These are phyloP conservation scores for Rhododendron kiyosumense DNA, from an alignment of 148 eudicot genomes.

Conservation along the genomic window DNA sequence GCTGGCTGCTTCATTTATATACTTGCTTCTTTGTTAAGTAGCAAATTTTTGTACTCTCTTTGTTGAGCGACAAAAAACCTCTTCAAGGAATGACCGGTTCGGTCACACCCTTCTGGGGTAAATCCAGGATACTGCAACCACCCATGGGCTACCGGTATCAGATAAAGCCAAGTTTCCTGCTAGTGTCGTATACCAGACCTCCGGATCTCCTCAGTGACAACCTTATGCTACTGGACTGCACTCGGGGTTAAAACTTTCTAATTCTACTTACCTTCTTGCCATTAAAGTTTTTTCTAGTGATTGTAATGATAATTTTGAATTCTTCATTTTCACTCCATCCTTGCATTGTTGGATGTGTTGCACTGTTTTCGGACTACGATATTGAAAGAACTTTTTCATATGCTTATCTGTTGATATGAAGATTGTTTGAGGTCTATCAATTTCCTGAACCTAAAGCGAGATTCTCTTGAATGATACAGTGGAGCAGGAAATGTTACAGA, in stretches of 20 bases:
- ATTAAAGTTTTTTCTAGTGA: neutral
- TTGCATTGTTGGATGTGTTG: neutral
- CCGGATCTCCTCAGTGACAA: neutral
- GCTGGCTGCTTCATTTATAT: neutral
- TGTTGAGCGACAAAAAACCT: neutral
- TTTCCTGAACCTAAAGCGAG: neutral
- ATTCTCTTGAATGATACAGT: slow-evolving; percentile 29
- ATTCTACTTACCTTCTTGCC: neutral
- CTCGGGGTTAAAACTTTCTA: neutral
- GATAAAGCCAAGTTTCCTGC: neutral
- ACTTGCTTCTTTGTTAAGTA: neutral
- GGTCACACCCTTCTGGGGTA: neutral
- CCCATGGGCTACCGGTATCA: neutral
- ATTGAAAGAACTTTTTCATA: neutral
- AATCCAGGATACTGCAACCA: neutral
- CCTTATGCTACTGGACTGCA: neutral
- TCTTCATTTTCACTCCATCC: neutral
- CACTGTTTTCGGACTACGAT: neutral
- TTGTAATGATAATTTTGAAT: neutral
- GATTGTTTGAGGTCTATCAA: neutral
- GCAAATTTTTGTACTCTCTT: neutral
- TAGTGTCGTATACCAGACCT: neutral
- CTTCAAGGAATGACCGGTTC: neutral
- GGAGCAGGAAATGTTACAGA: slow-evolving; percentile 79
- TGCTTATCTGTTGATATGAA: neutral